Evolutionary conservation across 129 eudicot species (phyloP).

Genomic region (Scalesia atractyloides): DNA sequence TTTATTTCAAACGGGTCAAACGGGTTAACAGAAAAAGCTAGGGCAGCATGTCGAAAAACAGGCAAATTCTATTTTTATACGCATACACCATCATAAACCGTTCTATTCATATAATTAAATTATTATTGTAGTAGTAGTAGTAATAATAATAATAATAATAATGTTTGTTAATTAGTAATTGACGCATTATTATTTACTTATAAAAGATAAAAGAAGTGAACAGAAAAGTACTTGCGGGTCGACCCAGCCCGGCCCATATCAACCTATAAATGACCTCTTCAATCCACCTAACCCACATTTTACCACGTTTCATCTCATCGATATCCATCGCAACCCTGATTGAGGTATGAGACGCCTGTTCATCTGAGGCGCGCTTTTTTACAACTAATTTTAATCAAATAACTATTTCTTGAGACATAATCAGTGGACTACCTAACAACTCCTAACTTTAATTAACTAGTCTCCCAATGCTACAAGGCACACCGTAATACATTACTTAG

Average conservation of each 20-base stretch:
- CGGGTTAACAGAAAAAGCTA: background rate
- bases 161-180: background rate
- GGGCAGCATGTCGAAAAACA: too few species aligned
- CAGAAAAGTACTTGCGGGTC: background rate
- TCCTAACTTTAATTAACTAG: constrained; percentile 8
- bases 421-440: constrained; percentile 2
- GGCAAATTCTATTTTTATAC: background rate
- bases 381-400: background rate
- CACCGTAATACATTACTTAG: constrained; percentile 2
- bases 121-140: background rate
- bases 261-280: background rate
- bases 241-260: background rate
- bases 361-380: background rate
- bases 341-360: too few species aligned
- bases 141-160: too few species aligned
- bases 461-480: background rate
- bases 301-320: background rate
- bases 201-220: background rate
- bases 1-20: background rate
- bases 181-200: background rate
- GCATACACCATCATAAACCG: constrained; percentile 7
- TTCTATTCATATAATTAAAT: background rate
- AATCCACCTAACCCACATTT: background rate
- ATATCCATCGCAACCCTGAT: too few species aligned
- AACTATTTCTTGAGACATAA: background rate